Percentiles rank a stretch among this genome's conserved stretches.
phyloP scores from a whole-genome alignment of 148 eudicot genomes.

The Cornus florida region DNA sequence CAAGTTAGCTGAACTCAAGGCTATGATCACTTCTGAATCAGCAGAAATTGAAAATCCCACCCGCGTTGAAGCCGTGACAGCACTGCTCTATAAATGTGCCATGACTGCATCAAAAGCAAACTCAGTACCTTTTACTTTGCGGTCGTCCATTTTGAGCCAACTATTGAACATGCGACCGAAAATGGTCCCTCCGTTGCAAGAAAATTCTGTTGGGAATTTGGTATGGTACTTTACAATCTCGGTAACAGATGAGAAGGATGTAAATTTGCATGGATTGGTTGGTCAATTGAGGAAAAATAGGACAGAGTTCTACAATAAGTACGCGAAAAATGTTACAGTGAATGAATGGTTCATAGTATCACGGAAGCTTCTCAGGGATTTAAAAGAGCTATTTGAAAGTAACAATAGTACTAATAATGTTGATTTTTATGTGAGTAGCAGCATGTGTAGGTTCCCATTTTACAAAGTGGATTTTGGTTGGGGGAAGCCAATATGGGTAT shows the following conservation, averaged over 20 bases:
- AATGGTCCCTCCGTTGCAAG: background rate
- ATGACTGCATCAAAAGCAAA: background rate
- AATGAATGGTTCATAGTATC: conserved; percentile 10
- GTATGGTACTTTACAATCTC: conserved; percentile 4
- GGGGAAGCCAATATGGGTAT: background rate
- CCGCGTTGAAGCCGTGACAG: conserved; percentile 11
- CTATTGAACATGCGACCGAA: background rate
- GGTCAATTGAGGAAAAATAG: background rate
- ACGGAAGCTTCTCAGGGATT: background rate
- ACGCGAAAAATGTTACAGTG: background rate
- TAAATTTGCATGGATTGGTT: conserved; percentile 3
- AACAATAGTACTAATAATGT: no score
- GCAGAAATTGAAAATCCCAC: background rate
- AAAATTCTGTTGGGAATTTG: conserved; percentile 6
- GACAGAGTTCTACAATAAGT: background rate
- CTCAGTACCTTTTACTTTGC: background rate
- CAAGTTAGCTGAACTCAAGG: conserved; percentile 12
- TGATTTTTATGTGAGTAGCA: background rate
- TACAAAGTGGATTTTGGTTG: background rate
- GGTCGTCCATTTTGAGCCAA: background rate
- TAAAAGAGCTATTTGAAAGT: background rate
- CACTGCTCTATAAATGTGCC: conserved; percentile 11
- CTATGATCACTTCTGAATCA: background rate
- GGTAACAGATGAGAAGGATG: background rate
- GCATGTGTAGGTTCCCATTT: background rate